Evolutionary conservation across 768 basidiomycete genomes (phyloP), one percentile per base, ranked within the genome.

Genomic region (Auricularia heimuer): DNA sequence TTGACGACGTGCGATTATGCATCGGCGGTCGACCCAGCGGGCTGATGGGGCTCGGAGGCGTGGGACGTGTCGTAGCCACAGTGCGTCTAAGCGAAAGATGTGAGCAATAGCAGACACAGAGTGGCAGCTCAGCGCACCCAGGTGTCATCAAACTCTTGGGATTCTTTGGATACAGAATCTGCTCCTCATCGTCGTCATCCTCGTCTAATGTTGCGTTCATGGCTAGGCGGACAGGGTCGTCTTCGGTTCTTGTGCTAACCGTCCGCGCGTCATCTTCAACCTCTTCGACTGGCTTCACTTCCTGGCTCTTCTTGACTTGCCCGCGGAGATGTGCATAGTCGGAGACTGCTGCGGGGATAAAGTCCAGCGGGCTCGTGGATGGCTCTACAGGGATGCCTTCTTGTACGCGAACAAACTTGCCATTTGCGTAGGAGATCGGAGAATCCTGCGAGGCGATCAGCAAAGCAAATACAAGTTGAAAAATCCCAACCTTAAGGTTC

Each of bases 211-310:
- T 76, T 2, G 77, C 75, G 33, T 78, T 67, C 80, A 81, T 81
- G 10, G 79, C 80, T 54, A 78, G 66, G 63, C 77, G 82, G 39
- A 97, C 82, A 0, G 89, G 85, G 70, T 96, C 96, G 67, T 93
- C 91, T 58, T 93, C 92, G 1, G 89, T 90, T 51, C 81, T 83
- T 10, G 85, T 88, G 34, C 86, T 86, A 61, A 83, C 79, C 21
- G 88, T 91, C 54, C 83, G 84, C 68, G 82, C 82, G 62, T 83
- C 82, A 18, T 89, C 90, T 24, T 87, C 85, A 14, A 75, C 73
- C 7, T 67, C 64, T 35, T 75, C 75, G 34, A 68, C 63, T 21
- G 68, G 64, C 16, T 18, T 65, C 1, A 62, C 66, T 11, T 54
- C 66, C 63, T 11, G 72, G 68, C 64, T 74, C 65, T 42, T 73